Evolutionary conservation across 306 rosid species (phyloP), one percentile per base, ranked within the genome.

Genomic region (Glycyrrhiza uralensis): DNA sequence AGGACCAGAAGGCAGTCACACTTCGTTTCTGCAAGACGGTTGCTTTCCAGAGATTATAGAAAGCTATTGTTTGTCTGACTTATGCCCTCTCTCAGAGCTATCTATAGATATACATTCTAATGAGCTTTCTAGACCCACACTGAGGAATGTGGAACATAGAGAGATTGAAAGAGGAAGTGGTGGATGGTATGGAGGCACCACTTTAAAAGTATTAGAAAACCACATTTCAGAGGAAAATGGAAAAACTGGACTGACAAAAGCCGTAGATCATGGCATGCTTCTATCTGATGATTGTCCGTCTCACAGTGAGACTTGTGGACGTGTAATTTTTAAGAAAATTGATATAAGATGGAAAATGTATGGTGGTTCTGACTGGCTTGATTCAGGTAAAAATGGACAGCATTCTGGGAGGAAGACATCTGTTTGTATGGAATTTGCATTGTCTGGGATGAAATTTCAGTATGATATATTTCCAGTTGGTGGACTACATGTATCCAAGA

Each of bases 341-440:
- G 87, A 94, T 81, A 67, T 94, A 51, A 86, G 87, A 69, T 94
- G 97, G 97, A 94, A 75, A 83, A 83, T 94, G 86, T 73, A 75
- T 83, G 87, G 90, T 60, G 98, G 98, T 68, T 86, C 82, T 75
- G 97, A 94, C 74, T 89, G 88, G 88, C 74, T 42, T 58, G 84
- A 79, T 75, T 82, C 77, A 23, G 70, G 29, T 56, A 84, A 63
- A 63, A 70, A 58, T 75, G 87, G 72, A 63, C 87, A 70, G 66
- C 82, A 30, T 33, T 74, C 84, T 32, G 87, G 90, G 79, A 85
- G 97, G 85, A 87, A 89, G 75, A 79, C 75, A 60, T 47, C 83
- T 58, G 79, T 61, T 23, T 85, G 85, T 73, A 49, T 94, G 74
- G 97, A 94, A 79, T 80, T 91, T 79, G 72, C 65, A 44, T 79